phyloP scores from a whole-genome alignment of 73 alveolate genomes.

The Paramecium tetraurelia region DNA sequence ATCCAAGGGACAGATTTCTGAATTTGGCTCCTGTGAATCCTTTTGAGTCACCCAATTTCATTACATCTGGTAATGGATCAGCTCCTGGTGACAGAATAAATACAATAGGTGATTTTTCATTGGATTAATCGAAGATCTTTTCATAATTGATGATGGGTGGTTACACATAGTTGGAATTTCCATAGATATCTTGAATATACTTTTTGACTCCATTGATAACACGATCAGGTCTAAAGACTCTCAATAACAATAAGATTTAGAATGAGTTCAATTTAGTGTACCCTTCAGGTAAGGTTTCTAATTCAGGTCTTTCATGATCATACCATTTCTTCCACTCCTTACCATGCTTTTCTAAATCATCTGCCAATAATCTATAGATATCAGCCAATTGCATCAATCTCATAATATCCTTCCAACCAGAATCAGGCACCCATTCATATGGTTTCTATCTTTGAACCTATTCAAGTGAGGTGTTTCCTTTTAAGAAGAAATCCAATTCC shows the following conservation, averaged over 20 bases:
- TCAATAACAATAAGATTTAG: constrained; percentile 82
- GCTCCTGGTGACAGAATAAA: constrained; percentile 98
- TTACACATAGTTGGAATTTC: constrained; percentile 75
- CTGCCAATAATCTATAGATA: constrained; percentile 76
- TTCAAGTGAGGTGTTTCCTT: constrained; percentile 98
- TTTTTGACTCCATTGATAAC: constrained; percentile 84
- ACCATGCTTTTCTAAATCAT: constrained; percentile 81
- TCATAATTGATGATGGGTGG: constrained; percentile 86
- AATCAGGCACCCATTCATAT: constrained; percentile 88
- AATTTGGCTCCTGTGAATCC: constrained; percentile 81
- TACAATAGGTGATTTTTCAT: constrained; percentile 86
- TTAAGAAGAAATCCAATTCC: constrained; percentile 98
- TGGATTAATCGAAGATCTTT: constrained; percentile 96
- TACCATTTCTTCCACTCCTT: constrained; percentile 98
- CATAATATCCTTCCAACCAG: constrained; percentile 98
- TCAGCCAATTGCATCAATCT: constrained; percentile 85
- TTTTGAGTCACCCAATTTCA: constrained; percentile 25
- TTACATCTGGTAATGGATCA: constrained; percentile 79
- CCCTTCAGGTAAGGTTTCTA: constrained; percentile 92
- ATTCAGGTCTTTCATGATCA: constrained; percentile 99
- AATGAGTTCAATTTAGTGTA: constrained; percentile 79
- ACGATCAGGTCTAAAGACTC: constrained; percentile 96
- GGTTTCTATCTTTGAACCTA: constrained; percentile 78
- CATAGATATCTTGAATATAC: constrained; percentile 61
- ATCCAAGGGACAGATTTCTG: constrained; percentile 81